Evolutionary conservation across 345 rosid species (phyloP), one percentile per base, ranked within the genome.

Genomic region (Heritiera fomes): DNA sequence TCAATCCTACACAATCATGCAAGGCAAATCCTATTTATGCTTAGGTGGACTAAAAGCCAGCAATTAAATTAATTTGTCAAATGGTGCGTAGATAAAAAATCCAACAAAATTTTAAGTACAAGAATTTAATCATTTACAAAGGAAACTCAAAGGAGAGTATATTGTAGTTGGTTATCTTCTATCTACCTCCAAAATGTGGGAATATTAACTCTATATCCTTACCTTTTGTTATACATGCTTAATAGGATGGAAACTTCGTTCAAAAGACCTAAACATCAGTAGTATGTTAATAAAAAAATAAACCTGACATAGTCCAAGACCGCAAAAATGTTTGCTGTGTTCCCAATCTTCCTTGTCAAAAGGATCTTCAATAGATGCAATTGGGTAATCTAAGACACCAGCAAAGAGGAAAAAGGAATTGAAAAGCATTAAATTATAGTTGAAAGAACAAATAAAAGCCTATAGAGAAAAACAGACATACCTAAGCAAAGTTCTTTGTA

Each of bases 291-390:
- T 58, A 61, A 43, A 65, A 70, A 67, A 73, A 70, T 86, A 78
- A 77, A 94, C 99, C 99, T 96, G 99, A 83, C 99, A 94, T 79
- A 91, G 88, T 83, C 91, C 98, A 82, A 94, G 98, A 84, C 86
- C 50, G 72, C 97, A 86, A 66, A 96, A 88, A 23, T 40, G 11
- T 86, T 89, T 94, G 80, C 86, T 86, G 81, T 92, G 97, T 80
- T 92, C 99, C 98, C 99, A 94, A 65, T 96, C 99, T 85, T 96
- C 99, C 89, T 85, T 94, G 86, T 96, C 99, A 80, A 96, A 96
- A 59, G 99, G 99, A 85, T 96, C 99, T 90, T 96, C 98, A 55
- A 96, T 90, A 50, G 92, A 92, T 23, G 91, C 87, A 76, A 96
- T 89, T 30, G 97, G 97, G 83, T 94, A 94, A 50, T 89, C 99